Evolutionary conservation across 164 flowering plant genomes (phyloP), one percentile per base, ranked within the genome.

Genomic region (Houttuynia cordata): DNA sequence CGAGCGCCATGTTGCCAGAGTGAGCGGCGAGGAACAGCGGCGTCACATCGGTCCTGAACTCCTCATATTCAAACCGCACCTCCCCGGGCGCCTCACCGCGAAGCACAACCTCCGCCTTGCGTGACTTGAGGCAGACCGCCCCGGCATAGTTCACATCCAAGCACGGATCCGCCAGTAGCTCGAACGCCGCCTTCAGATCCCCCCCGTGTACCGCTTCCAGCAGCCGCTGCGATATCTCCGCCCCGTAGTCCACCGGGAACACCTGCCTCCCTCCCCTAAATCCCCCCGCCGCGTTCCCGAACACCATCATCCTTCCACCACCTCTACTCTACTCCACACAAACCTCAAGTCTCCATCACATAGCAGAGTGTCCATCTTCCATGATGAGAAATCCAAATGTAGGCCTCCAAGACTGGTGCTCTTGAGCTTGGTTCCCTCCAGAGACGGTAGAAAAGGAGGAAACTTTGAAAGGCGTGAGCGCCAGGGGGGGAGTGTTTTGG

Each of bases 111-210:
- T 87, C 98, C 52, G 83, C 63, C 73, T 69, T 80, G 72, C 77
- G 78, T 21, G 73, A 66, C 66, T 75, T 83, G 73, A 90, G 67
- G 64, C 60, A 52, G 45, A 93, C 96, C 0, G 85, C 81, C 53
- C 96, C 97, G 57, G 80, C 69, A 79, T 68, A 87, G 81, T 92
- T 86, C 4, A 89, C 91, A 58, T 92, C 98, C 1, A 86, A 81
- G 57, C 65, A 75, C 56, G 86, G 82, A 75, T 85, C 81, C 20
- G 75, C 68, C 58, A 89, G 56, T 67, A 81, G 81, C 25, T 83
- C 84, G 3, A 68, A 39, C 14, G 88, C 96, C 47, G 80, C 66
- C 52, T 71, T 79, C 64, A 79, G 71, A 70, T 88, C 89, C 58
- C 82, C 77, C 18, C 68, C 54, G 59, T 77, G 81, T 9, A 76